Conservation (phyloP, 345 rosid species). For the Sisymbrium irio region DNA sequence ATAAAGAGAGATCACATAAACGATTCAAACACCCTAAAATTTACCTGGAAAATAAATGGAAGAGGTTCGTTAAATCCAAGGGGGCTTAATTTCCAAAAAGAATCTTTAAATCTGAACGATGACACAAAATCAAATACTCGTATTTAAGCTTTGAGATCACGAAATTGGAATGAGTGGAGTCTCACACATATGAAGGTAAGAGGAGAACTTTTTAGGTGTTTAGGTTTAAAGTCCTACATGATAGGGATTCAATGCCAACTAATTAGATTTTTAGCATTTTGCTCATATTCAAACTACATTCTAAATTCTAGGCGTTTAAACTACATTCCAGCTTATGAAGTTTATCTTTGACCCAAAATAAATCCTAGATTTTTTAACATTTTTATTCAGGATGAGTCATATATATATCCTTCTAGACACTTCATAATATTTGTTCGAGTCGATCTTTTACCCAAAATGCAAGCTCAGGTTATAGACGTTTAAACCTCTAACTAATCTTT, state of each 20-base stretch:
- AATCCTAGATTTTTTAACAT: not conserved
- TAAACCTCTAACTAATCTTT: not conserved
- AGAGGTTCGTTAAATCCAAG: not conserved
- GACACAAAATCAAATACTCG: not conserved
- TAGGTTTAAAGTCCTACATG: slow-evolving; percentile 6
- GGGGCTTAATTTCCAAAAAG: not conserved
- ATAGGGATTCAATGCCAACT: slow-evolving; percentile 6
- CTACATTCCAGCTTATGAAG: not conserved
- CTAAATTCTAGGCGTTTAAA: not conserved
- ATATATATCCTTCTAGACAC: not conserved
- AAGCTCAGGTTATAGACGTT: not conserved
- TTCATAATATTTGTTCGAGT: not conserved
- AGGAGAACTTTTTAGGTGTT: not conserved
- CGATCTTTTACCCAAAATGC: too few species aligned
- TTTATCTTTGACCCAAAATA: not conserved
- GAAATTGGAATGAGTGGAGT: slow-evolving; percentile 5
- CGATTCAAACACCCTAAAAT: not conserved
- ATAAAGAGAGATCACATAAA: not conserved
- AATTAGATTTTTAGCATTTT: not conserved
- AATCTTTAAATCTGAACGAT: not conserved
- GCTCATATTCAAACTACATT: not conserved
- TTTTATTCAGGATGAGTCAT: not conserved
- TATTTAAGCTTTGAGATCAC: not conserved
- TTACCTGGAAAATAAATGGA: not conserved
- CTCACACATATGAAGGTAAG: slow-evolving; percentile 4